Base-by-base conservation (phyloP, 139 green algal genomes). In the Nannochloris sp. region DNA sequence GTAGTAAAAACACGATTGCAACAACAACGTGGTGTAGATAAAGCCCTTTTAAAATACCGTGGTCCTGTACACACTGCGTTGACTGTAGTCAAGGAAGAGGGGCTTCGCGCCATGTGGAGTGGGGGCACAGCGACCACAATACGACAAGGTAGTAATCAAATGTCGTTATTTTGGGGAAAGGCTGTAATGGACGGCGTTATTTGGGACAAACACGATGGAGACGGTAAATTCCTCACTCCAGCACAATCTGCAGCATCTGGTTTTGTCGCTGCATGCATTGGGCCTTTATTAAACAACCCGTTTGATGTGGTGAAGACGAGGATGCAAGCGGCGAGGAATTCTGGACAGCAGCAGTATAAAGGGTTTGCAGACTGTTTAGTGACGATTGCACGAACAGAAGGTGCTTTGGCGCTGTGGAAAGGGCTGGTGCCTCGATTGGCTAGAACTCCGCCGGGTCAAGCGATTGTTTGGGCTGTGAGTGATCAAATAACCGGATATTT, bases 71-170 rank as follows among this genome's bases (percentile, higher is more conserved):
- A 97, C 72, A 83, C 78, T 31, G 92, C 88, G 2, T 13, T 58
- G 30, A 92, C 83, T 31, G 90, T 97, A 25, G 60, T 92, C 6
- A 68, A 67, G 19, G 86, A 95, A 72, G 92, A 97, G 67, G 92
- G 92, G 6, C 34, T 90, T 10, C 65, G 71, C 15, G 87, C 82
- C 38, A 73, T 97, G 71, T 97, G 92, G 92, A 80, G 72, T n/a
- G 92, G 92, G 6, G 86, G 79, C 6, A 77, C 85, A 1, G 91
- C 92, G 45, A 97, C 92, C 27, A 74, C 96, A 24, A 68, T 92
- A 64, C 84, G 92, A 63, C 96, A 97, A 59, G 92, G 92, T 66
- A 96, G 87, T 68, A 97, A 97, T 81, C 92, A 96, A 78, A 96
- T 95, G 86, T 91, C 84, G 67, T 75, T 97, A 44, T 97, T 97